Base-by-base conservation (phyloP, 495 filamentous ascomycete genomes). In the Parathielavia appendiculata region DNA sequence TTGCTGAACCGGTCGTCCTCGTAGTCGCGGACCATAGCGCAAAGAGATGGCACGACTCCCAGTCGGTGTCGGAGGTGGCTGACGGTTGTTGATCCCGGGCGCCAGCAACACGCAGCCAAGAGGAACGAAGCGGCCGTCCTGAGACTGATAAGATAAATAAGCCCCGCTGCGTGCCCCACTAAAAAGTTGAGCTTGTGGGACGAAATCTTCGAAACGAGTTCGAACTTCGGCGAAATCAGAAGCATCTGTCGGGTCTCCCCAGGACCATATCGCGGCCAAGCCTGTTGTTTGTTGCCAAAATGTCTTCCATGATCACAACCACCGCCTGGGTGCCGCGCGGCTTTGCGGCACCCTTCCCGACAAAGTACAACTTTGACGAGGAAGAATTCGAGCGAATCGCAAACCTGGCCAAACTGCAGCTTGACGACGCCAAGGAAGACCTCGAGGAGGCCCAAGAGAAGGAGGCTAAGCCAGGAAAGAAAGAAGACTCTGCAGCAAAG, bases 301-400 rank as follows among this genome's bases (percentile, higher is more conserved):
- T 64, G 55, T 73, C 76, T 61, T 81, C 79, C 35, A 97, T 97
- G 92, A 95, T 99, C 56, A 97, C 95, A 20, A 88, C 90, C 38
- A 89, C 91, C 1, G 72, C 87, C 5, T 99, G 93, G 93, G 92
- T 97, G 64, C 91, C 90, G 58, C 88, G 92, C 17, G 95, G 95
- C 44, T 90, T 91, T 73, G 90, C 95, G 35, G 92, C 93, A 50
- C 86, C 87, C 58, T 95, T 96, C 65, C 93, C 93, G 1, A 85
- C 80, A 5, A 93, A 90, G 73, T 93, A 93, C 70, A 85, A 88
- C 35, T 90, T 97, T 63, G 86, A 96, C 69, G 93, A 99, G 73
- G 85, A 86, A 58, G 93, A 99, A 68, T 93, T 92, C 72, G 80
- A 86, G 61, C 85, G 93, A 62, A 97, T 99, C 73, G 87, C 91